phyloP scores from a whole-genome alignment of 306 rosid species.

The Vachellia collinsii region DNA sequence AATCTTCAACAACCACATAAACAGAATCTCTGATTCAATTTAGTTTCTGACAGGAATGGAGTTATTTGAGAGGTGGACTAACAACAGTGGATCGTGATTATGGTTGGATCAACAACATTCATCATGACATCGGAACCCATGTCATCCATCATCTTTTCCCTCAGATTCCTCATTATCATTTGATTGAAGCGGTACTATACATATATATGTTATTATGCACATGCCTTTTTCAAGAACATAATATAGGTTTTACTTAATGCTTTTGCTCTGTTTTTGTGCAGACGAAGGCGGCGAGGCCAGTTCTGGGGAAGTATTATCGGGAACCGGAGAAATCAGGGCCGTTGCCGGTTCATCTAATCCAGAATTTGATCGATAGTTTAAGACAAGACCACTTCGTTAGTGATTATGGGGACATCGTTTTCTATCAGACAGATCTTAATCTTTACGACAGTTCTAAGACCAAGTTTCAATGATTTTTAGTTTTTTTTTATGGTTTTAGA shows the following conservation, averaged over 20 bases:
- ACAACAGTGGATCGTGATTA: conserved; percentile 94
- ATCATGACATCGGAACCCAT: conserved; percentile 98
- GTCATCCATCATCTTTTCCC: conserved; percentile 98
- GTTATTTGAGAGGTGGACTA: conserved; percentile 84
- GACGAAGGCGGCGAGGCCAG: conserved; percentile 78
- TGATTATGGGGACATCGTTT: conserved; percentile 73
- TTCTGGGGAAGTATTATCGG: conserved; percentile 83
- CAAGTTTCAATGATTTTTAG: conserved; percentile 43
- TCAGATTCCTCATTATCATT: conserved; percentile 94
- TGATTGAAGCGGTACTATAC: conserved; percentile 75
- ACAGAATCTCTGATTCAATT: background rate
- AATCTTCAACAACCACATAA: background rate
- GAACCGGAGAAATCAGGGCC: conserved; percentile 89
- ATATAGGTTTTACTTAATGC: background rate
- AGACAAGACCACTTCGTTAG: conserved; percentile 81
- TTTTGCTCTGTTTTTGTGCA: conserved; percentile 31
- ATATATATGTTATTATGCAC: background rate
- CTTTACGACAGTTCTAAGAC: conserved; percentile 40
- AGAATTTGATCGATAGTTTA: conserved; percentile 66
- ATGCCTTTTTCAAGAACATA: background rate
- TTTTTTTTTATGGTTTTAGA: background rate
- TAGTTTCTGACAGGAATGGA: conserved; percentile 75
- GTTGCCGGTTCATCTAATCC: conserved; percentile 68
- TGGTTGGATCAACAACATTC: conserved; percentile 83
- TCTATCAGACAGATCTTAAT: conserved; percentile 67